These are phyloP conservation scores for Microdochium bolleyi DNA, from an alignment of 2,329 filamentous ascomycete genomes.

Conservation along the genomic window DNA sequence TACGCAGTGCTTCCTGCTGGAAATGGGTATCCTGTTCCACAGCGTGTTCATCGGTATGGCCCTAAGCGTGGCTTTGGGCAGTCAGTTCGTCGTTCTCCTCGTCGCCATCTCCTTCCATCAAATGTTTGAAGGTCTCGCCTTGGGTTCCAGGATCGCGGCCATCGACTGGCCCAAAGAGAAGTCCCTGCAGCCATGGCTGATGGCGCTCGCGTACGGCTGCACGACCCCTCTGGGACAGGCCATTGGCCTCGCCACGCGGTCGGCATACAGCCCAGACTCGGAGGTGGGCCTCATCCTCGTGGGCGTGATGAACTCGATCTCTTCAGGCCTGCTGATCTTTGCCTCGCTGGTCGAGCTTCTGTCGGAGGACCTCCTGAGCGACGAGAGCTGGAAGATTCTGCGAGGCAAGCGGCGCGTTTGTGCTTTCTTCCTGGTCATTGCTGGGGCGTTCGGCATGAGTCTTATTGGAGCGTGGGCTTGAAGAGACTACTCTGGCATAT, in stretches of 20 bases:
- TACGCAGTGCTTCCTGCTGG: constrained; percentile 52
- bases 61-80: constrained; percentile 41
- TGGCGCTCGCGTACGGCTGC: constrained; percentile 50
- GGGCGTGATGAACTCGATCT: constrained; percentile 68
- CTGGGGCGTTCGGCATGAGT: constrained; percentile 54
- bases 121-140: constrained; percentile 48
- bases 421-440: constrained; percentile 49
- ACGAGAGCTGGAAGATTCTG: constrained; percentile 51
- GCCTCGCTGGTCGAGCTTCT: constrained; percentile 65
- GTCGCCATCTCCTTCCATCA: constrained; percentile 48
- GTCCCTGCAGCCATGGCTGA: constrained; percentile 43
- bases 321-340: constrained; percentile 62
- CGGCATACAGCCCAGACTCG: constrained; percentile 60
- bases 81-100: constrained; percentile 43
- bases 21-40: constrained; percentile 58
- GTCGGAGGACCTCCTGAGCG: constrained; percentile 62
- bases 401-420: constrained; percentile 42
- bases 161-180: constrained; percentile 31
- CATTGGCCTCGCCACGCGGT: constrained; percentile 62
- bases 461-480: constrained; percentile 54
- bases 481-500: too few species aligned
- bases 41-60: constrained; percentile 53
- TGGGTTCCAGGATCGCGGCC: constrained; percentile 56
- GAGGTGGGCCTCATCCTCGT: constrained; percentile 61
- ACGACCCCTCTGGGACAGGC: constrained; percentile 66